A percentile compares a stretch with the other conserved stretches of the same genome.
Conservation (phyloP, 2,329 filamentous ascomycete species). For the Monosporascus sp. region DNA sequence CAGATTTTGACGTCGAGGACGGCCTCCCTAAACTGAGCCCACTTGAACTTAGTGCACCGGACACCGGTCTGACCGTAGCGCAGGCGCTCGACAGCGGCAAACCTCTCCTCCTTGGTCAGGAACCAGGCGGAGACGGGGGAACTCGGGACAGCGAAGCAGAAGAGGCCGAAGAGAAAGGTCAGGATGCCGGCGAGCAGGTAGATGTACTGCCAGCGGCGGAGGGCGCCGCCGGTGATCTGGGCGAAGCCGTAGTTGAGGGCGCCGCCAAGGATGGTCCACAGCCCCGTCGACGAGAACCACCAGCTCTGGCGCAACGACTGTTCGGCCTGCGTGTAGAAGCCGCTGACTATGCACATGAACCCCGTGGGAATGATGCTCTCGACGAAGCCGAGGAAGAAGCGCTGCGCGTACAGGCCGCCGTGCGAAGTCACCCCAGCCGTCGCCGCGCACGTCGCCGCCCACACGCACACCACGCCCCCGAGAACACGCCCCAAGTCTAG, state of each 20-base stretch:
- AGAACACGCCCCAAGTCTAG: conserved; percentile 62
- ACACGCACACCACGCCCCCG: conserved; percentile 57
- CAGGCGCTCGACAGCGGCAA: conserved; percentile 60
- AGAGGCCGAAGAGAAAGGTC: conserved; percentile 59
- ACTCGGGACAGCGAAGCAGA: conserved; percentile 61
- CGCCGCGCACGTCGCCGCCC: conserved; percentile 62
- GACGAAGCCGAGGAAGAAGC: conserved; percentile 59
- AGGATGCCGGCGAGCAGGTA: conserved; percentile 60
- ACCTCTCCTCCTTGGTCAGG: conserved; percentile 54
- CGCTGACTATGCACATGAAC: conserved; percentile 59
- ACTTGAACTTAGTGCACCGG: conserved; percentile 56
- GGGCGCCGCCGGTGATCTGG: conserved; percentile 48
- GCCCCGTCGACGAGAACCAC: conserved; percentile 59
- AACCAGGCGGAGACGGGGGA: conserved; percentile 67
- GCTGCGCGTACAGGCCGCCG: conserved; percentile 59
- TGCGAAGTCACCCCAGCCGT: conserved; percentile 62
- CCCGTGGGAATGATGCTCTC: conserved; percentile 61
- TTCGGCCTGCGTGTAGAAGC: conserved; percentile 61
- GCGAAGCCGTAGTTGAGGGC: conserved; percentile 64
- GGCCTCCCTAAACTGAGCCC: conserved; percentile 52
- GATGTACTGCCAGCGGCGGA: conserved; percentile 65
- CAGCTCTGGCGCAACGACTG: conserved; percentile 60
- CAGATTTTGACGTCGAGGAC: conserved; percentile 57
- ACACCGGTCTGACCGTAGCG: conserved; percentile 59
- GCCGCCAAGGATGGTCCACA: conserved; percentile 59